Percentiles rank a stretch among this genome's conserved stretches.
Evolutionary conservation across 331 rosid species (phyloP).

Genomic region (Quercus lobata): DNA sequence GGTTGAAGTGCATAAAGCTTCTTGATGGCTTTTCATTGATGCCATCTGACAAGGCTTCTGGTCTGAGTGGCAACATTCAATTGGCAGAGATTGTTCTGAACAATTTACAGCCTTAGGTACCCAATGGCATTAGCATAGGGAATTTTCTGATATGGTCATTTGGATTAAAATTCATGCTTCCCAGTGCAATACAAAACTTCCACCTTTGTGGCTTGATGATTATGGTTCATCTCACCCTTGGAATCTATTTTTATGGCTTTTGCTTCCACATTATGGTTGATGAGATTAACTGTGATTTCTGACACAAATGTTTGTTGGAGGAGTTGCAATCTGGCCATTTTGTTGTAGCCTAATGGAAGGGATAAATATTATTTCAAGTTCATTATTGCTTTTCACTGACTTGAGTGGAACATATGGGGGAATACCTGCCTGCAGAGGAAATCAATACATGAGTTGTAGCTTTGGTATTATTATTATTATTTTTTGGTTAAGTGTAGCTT

Average conservation of each 20-base stretch:
- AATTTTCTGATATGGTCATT: neutral
- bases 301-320: neutral
- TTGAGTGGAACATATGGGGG: too few species aligned
- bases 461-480: neutral
- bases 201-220: neutral
- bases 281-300: neutral
- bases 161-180: neutral
- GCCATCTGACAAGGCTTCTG: slow-evolving; percentile 60
- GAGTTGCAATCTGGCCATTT: neutral
- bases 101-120: slow-evolving; percentile 28
- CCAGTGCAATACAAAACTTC: neutral
- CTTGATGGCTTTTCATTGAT: slow-evolving; percentile 69
- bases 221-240: neutral
- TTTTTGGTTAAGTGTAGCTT: neutral
- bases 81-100: slow-evolving; percentile 67
- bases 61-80: slow-evolving; percentile 71
- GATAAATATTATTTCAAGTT: too few species aligned
- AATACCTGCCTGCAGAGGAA: neutral
- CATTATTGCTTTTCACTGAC: too few species aligned
- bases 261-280: too few species aligned
- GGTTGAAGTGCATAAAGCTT: slow-evolving; percentile 77
- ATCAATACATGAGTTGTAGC: neutral
- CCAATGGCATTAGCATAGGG: slow-evolving; percentile 12
- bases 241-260: neutral
- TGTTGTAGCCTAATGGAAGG: neutral